Evolutionary conservation across 345 rosid genomes (phyloP).

Genomic region (Sisymbrium irio): DNA sequence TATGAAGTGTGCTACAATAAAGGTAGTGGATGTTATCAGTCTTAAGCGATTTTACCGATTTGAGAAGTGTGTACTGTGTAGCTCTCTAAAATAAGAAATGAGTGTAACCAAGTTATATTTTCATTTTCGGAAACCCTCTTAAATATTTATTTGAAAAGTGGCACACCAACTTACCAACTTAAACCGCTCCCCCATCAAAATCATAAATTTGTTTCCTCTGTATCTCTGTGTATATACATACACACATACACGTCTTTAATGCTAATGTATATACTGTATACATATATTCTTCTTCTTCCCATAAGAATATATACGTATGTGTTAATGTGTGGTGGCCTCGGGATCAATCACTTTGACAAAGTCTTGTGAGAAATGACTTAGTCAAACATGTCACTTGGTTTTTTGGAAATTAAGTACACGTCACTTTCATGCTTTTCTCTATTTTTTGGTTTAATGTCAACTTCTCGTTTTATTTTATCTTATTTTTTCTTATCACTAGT

Average conservation of each 20-base stretch:
- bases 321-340: conserved; percentile 24
- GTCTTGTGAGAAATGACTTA: conserved; percentile 25
- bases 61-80: not conserved
- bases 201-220: not conserved
- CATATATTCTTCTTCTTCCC: not conserved
- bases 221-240: not conserved
- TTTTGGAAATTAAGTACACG: conserved; percentile 24
- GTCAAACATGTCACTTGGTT: conserved; percentile 33
- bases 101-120: not conserved
- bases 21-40: not conserved
- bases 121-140: conserved; percentile 14
- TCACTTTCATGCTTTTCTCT: conserved; percentile 33
- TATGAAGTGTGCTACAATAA: not conserved
- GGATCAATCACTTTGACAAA: conserved; percentile 37
- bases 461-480: conserved; percentile 16
- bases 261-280: not conserved
- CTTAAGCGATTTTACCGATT: not conserved
- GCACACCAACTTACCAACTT: conserved; percentile 16
- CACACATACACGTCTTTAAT: not conserved
- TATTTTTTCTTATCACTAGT: not conserved
- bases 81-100: conserved; percentile 5
- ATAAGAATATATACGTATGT: conserved; percentile 1
- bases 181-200: conserved; percentile 14
- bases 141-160: conserved; percentile 18
- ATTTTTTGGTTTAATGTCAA: conserved; percentile 32